Conservation (phyloP, 345 rosid species). For the Cardiospermum halicacabum region DNA sequence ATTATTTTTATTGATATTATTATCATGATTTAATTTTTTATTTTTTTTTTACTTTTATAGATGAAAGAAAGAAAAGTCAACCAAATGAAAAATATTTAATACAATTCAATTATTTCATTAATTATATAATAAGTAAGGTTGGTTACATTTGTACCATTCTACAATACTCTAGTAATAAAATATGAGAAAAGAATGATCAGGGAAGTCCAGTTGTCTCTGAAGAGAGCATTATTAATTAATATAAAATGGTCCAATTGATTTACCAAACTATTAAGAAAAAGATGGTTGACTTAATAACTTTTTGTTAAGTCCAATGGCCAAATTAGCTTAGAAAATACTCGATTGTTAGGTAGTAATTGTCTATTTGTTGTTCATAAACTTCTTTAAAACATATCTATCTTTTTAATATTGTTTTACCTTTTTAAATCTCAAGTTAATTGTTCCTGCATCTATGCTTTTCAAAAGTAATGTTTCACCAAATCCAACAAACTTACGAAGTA, state of each 20-base stretch:
- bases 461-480: too few species aligned
- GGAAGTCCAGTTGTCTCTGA: slow-evolving; percentile 11
- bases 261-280: neutral
- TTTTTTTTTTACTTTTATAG: too few species aligned
- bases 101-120: neutral
- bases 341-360: neutral
- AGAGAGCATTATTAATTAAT: neutral
- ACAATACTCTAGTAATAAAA: neutral
- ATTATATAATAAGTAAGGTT: neutral
- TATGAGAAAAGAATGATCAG: neutral
- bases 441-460: too few species aligned
- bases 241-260: neutral
- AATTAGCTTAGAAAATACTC: neutral
- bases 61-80: too few species aligned
- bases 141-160: neutral
- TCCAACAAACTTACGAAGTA: too few species aligned
- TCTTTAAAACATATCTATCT: too few species aligned
- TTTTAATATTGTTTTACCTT: too few species aligned
- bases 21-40: too few species aligned
- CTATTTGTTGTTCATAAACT: too few species aligned
- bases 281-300: neutral
- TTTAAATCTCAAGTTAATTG: too few species aligned
- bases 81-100: too few species aligned
- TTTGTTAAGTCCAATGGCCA: neutral
- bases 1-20: too few species aligned